Base-by-base conservation (phyloP, 2,329 filamentous ascomycete genomes). In the Hymenoscyphus repandus region DNA sequence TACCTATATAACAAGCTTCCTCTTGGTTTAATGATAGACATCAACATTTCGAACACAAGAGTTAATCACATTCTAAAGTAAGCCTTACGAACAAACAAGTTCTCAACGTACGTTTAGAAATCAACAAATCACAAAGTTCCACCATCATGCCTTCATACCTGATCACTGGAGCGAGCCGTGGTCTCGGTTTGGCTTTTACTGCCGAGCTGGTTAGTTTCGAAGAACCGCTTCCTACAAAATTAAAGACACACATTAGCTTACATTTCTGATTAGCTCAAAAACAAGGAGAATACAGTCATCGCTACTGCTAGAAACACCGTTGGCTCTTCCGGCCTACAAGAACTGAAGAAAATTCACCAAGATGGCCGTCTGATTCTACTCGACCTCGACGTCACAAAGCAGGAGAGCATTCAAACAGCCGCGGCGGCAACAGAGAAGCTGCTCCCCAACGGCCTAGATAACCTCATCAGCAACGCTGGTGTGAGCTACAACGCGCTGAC, bases 381-480 rank as follows among this genome's bases (percentile, higher is more conserved):
- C 22, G 22, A 27, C 22, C 22, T 27, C 4, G 22, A 27, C 22
- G 22, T 27, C 7, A 4, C 22, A 27, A 27, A 27, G 7, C 22
- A 4, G 22, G 22, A 27, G 22, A 27, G 22, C 22, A 27, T 27
- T 7, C 22, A 27, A 27, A 7, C 22, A 4, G 55, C 58, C n/a
- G 60, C 53, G 10, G 52, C 47, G 27, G 43, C 55, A 42, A 39
- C 47, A 1, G 38, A 47, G 2, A 46, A 52, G 33, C 36, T 58
- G 6, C 52, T 61, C 3, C 60, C 59, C 2, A 41, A 52, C 17
- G 60, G 60, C 4, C 55, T 62, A 7, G 60, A 60, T 43, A 44
- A 54, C 36, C 53, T 62, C 38, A 49, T 62, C 33, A 57, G 54
- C 43, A 62, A 59, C 32, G 60, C 60, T 7, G 60, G 60, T 10